phyloP scores from a whole-genome alignment of 129 eudicot genomes.

The Lonicera japonica region DNA sequence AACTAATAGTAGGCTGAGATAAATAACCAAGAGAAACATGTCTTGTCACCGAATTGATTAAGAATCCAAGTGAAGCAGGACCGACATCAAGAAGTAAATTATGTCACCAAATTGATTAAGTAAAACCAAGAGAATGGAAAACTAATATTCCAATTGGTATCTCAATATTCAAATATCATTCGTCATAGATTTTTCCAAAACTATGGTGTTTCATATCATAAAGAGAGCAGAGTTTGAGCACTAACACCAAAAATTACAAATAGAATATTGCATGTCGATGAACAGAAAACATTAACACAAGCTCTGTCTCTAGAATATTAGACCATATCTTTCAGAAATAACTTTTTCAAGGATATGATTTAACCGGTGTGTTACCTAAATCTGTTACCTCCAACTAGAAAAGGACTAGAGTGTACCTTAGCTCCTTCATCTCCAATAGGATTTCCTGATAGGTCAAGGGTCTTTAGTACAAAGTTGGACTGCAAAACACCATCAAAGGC shows the following conservation, averaged over 20 bases:
- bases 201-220: too few relatives aligned
- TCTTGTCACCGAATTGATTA: too few relatives aligned
- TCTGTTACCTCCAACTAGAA: neutral
- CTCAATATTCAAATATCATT: too few relatives aligned
- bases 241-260: neutral
- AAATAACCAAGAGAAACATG: too few relatives aligned
- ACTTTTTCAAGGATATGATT: neutral
- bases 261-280: neutral
- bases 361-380: conserved; percentile 1
- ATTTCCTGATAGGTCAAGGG: conserved; percentile 86
- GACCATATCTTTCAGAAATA: neutral
- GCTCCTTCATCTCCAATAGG: conserved; percentile 92
- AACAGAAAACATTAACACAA: conserved; percentile 4
- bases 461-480: conserved; percentile 62
- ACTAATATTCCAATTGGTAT: too few relatives aligned
- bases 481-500: conserved; percentile 90
- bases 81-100: too few relatives aligned
- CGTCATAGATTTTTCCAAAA: too few relatives aligned
- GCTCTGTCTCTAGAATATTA: neutral
- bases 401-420: conserved; percentile 40
- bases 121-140: too few relatives aligned
- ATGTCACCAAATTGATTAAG: too few relatives aligned
- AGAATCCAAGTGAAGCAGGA: too few relatives aligned
- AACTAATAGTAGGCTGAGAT: too few relatives aligned
- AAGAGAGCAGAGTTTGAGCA: conserved; percentile 1